These are phyloP conservation scores for Leccinum glutinopallens DNA, from an alignment of 1,284 basidiomycete genomes.

Conservation along the genomic window DNA sequence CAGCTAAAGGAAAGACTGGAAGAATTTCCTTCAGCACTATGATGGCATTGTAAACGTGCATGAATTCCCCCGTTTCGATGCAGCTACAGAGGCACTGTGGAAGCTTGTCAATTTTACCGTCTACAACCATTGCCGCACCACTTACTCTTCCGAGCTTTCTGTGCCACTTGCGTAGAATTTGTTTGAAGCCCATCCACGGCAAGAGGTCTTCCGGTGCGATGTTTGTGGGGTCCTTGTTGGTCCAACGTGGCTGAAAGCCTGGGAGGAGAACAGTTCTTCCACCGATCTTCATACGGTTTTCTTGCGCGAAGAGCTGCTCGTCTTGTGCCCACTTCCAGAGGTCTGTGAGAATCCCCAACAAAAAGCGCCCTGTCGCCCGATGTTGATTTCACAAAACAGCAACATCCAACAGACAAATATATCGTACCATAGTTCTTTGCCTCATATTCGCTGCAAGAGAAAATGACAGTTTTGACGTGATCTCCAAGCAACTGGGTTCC, in stretches of 20 bases:
- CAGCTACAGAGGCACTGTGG: constrained; percentile 62
- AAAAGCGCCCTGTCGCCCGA: constrained; percentile 68
- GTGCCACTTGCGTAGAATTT: constrained; percentile 83
- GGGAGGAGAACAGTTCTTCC: constrained; percentile 67
- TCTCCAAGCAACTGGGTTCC: constrained; percentile 72
- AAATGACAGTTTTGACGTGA: constrained; percentile 82
- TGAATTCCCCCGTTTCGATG: constrained; percentile 81
- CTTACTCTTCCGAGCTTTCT: constrained; percentile 64
- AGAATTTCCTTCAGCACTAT: constrained; percentile 88
- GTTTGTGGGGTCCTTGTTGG: constrained; percentile 44
- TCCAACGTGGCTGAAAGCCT: constrained; percentile 61
- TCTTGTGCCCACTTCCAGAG: constrained; percentile 76
- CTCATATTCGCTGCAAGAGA: constrained; percentile 95
- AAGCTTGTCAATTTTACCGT: constrained; percentile 10
- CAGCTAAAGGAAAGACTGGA: constrained; percentile 80
- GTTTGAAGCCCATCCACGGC: constrained; percentile 71
- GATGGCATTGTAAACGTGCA: constrained; percentile 94
- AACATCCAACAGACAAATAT: constrained; percentile 4
- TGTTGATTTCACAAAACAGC: constrained; percentile 1
- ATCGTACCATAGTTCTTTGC: constrained; percentile 87
- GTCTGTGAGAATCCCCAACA: constrained; percentile 78
- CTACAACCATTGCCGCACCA: constrained; percentile 1
- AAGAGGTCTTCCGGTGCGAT: constrained; percentile 58
- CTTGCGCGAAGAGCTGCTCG: constrained; percentile 64
- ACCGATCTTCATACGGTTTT: constrained; percentile 65